These are phyloP conservation scores for Quillaja saponaria DNA, from an alignment of 306 rosid species.

Conservation along the genomic window DNA sequence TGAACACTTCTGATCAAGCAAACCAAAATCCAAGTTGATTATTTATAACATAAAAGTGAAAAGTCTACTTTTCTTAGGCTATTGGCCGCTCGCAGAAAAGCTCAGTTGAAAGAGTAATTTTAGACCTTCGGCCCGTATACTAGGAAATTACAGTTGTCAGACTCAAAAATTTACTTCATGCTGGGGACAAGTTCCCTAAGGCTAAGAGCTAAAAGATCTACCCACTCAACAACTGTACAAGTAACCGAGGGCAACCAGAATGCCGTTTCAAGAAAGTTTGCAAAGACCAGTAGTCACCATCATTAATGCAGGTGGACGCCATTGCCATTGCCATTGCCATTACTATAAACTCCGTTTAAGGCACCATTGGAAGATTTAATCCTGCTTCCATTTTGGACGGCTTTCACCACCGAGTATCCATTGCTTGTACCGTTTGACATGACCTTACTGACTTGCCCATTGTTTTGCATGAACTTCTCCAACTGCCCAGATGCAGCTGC, in stretches of 20 bases:
- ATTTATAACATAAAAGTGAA: conserved; percentile 26
- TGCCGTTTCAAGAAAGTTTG: conserved; percentile 39
- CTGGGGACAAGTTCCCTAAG: conserved; percentile 40
- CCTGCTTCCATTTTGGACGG: conserved; percentile 51
- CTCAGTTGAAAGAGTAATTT: conserved; percentile 34
- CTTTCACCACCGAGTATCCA: conserved; percentile 47
- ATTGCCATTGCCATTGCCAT: conserved; percentile 56
- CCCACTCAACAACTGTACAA: conserved; percentile 86
- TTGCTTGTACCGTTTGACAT: conserved; percentile 40
- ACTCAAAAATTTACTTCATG: conserved; percentile 57
- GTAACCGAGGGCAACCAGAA: conserved; percentile 47
- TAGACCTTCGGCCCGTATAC: conserved; percentile 51
- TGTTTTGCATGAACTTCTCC: conserved; percentile 30
- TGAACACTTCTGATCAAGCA: conserved; percentile 15
- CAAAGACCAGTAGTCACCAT: conserved; percentile 26
- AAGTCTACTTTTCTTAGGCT: conserved; percentile 29
- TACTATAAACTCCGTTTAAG: conserved; percentile 59
- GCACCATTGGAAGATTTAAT: conserved; percentile 60
- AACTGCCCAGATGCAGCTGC: conserved; percentile 58
- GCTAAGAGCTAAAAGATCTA: conserved; percentile 51
- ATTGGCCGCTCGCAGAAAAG: conserved; percentile 42
- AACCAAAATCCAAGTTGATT: conserved; percentile 38
- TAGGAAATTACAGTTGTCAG: conserved; percentile 49
- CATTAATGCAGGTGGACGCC: conserved; percentile 21
- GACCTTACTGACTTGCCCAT: conserved; percentile 38